Evolutionary conservation across 495 filamentous ascomycete species (phyloP).

Genomic region (Halenospora varia): DNA sequence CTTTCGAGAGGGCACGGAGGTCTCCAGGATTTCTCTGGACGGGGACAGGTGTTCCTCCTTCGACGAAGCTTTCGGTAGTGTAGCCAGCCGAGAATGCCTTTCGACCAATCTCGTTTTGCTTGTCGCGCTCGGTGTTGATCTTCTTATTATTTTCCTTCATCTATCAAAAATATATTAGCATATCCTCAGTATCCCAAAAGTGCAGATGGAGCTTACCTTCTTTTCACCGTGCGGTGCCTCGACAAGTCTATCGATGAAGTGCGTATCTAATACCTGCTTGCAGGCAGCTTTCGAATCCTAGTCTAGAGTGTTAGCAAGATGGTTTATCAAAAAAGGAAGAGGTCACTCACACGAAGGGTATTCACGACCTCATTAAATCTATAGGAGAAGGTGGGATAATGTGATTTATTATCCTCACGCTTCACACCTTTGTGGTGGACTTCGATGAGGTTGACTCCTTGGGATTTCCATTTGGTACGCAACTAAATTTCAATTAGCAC

Average conservation of each 20-base stretch:
- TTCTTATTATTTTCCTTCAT: constrained; percentile 12
- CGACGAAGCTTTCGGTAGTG: background rate
- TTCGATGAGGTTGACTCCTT: background rate
- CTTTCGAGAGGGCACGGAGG: too few relatives aligned
- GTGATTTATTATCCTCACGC: too few relatives aligned
- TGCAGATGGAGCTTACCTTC: constrained; percentile 11
- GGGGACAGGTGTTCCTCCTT: too few relatives aligned
- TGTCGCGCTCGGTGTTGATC: constrained; percentile 13
- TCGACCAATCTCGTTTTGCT: constrained; percentile 16
- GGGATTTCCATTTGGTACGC: too few relatives aligned
- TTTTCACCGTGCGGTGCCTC: constrained; percentile 11
- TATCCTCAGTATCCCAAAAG: too few relatives aligned
- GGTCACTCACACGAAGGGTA: too few relatives aligned
- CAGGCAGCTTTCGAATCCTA: constrained; percentile 19
- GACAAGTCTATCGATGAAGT: constrained; percentile 10
- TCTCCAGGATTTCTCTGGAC: too few relatives aligned
- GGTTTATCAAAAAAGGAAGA: too few relatives aligned
- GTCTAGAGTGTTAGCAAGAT: background rate
- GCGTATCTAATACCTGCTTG: constrained; percentile 18
- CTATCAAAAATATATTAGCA: constrained; percentile 1
- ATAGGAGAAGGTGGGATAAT: too few relatives aligned
- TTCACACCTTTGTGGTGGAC: too few relatives aligned
- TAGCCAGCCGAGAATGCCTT: background rate
- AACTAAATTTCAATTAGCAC: too few relatives aligned
- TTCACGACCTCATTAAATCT: too few relatives aligned